Conservation (phyloP, 257 asterid species). For the Galeopsis tetrahit region DNA sequence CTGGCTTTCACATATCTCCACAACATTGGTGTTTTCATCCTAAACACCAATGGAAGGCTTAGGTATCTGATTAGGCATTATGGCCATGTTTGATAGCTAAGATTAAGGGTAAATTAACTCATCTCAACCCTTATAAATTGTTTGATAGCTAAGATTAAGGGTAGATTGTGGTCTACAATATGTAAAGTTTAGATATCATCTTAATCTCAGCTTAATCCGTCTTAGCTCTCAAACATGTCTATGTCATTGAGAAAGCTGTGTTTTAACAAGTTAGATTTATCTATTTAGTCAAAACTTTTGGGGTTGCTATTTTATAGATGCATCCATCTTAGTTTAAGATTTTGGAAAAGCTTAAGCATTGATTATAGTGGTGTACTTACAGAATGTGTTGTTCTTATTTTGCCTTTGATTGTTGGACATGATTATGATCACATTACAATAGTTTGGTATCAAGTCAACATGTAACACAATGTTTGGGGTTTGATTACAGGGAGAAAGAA, state of each 20-base stretch:
- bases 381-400: background rate
- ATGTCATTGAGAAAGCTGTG: background rate
- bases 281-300: background rate
- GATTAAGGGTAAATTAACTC: too few relatives aligned
- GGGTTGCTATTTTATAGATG: background rate
- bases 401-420: background rate
- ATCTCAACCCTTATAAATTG: too few relatives aligned
- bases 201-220: too few relatives aligned
- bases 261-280: background rate
- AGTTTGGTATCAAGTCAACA: background rate
- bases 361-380: background rate
- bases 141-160: too few relatives aligned
- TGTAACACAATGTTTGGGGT: slow-evolving; percentile 17
- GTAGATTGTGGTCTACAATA: too few relatives aligned
- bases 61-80: background rate
- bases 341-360: slow-evolving; percentile 2
- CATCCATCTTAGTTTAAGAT: background rate
- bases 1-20: slow-evolving; percentile 1
- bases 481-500: slow-evolving; percentile 74
- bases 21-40: slow-evolving; percentile 1
- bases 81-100: too few relatives aligned
- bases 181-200: too few relatives aligned
- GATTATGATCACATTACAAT: background rate
- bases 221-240: too few relatives aligned
- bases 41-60: slow-evolving; percentile 8